These are phyloP conservation scores for Chamaecrista fasciculata DNA, from an alignment of 306 rosid species.

Conservation along the genomic window DNA sequence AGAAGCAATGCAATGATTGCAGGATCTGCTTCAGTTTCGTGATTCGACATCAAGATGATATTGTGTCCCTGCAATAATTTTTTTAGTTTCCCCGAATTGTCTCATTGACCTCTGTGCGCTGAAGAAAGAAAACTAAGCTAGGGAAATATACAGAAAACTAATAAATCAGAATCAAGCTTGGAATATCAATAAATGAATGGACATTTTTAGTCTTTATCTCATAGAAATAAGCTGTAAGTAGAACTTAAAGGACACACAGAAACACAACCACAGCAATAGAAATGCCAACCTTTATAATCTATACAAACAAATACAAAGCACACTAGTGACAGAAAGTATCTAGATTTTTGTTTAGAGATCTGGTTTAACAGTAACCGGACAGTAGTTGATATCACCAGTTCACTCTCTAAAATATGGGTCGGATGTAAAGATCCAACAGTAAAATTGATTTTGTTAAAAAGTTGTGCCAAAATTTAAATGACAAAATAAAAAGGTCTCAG, in stretches of 20 bases:
- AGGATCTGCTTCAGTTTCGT: slow-evolving; percentile 99
- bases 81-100: slow-evolving; percentile 25
- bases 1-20: slow-evolving; percentile 85
- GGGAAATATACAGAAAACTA: slow-evolving; percentile 21
- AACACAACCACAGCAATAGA: slow-evolving; percentile 22
- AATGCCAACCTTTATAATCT: slow-evolving; percentile 23
- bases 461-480: too few species aligned
- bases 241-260: background rate
- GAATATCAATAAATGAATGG: slow-evolving; percentile 17
- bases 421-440: too few species aligned
- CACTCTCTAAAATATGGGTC: too few species aligned
- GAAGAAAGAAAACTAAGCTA: background rate
- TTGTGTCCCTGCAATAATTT: slow-evolving; percentile 82
- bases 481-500: too few species aligned
- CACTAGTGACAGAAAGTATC: slow-evolving; percentile 30
- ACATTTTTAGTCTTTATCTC: background rate
- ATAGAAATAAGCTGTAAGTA: slow-evolving; percentile 20
- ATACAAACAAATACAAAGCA: slow-evolving; percentile 24
- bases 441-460: too few species aligned
- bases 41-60: slow-evolving; percentile 88
- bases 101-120: too few species aligned
- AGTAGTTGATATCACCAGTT: too few species aligned
- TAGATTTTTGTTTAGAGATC: too few species aligned
- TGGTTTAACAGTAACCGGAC: too few species aligned
- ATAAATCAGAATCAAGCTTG: slow-evolving; percentile 23